Percentiles rank a stretch among this genome's conserved stretches.
These are phyloP conservation scores for Phlebiopsis flavidoalba DNA, from an alignment of 768 basidiomycete species.

Conservation along the genomic window DNA sequence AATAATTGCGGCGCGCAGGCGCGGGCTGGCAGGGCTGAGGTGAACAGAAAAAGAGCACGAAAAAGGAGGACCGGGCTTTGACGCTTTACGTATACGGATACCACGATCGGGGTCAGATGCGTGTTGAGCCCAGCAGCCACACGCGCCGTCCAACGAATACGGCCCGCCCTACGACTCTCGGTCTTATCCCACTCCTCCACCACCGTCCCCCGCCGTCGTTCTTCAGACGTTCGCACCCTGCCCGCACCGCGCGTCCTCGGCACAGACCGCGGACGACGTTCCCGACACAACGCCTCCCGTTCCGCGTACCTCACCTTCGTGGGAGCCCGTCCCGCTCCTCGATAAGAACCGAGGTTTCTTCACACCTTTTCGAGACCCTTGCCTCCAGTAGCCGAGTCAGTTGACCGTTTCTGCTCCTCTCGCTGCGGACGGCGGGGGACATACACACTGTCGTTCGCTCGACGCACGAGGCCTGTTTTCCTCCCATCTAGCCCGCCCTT, in stretches of 20 bases:
- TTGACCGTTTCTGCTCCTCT: not conserved
- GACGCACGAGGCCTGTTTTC: not conserved
- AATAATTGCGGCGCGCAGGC: not conserved
- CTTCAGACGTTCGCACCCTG: not conserved
- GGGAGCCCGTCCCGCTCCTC: not conserved
- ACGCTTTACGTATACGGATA: slow-evolving; percentile 5
- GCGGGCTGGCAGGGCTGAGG: not conserved
- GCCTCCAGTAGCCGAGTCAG: not conserved
- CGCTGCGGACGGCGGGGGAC: no score
- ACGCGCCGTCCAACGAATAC: slow-evolving; percentile 11
- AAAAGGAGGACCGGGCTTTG: not conserved
- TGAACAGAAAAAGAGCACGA: not conserved
- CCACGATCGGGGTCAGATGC: slow-evolving; percentile 10
- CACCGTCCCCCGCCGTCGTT: not conserved
- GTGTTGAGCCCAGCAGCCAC: slow-evolving; percentile 10
- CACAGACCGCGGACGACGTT: slow-evolving; percentile 4
- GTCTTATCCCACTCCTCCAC: slow-evolving; percentile 3
- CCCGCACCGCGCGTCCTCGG: not conserved
- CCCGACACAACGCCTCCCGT: not conserved
- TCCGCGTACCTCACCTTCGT: slow-evolving; percentile 8
- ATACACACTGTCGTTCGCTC: not conserved
- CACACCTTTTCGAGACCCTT: not conserved
- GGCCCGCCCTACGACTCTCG: slow-evolving; percentile 3
- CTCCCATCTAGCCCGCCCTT: not conserved
- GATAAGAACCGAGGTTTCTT: not conserved